Percentiles rank a stretch among this genome's conserved stretches.
These are phyloP conservation scores for Glycine soja DNA, from an alignment of 306 rosid genomes.

Conservation along the genomic window DNA sequence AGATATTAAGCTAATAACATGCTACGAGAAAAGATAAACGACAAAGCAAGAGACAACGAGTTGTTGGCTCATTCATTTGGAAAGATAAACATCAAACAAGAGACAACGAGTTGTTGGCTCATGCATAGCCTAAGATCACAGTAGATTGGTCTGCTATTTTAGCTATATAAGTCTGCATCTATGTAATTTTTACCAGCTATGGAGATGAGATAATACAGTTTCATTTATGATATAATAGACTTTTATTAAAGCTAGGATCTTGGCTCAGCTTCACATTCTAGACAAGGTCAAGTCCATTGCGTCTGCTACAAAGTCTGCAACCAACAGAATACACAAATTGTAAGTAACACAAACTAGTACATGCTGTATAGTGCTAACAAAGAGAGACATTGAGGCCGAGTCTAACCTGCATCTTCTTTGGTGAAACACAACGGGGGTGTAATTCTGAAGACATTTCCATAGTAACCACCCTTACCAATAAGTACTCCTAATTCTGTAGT, in stretches of 20 bases:
- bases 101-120: conserved; percentile 88
- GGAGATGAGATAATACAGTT: conserved; percentile 23
- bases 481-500: conserved; percentile 71
- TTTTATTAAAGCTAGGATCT: conserved; percentile 6
- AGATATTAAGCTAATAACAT: not conserved
- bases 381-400: no score
- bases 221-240: not conserved
- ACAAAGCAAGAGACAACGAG: not conserved
- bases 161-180: conserved; percentile 24
- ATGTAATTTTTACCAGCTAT: conserved; percentile 14
- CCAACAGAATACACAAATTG: no score
- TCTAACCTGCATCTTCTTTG: conserved; percentile 66
- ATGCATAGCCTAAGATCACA: conserved; percentile 40
- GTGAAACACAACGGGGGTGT: conserved; percentile 89
- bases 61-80: not conserved
- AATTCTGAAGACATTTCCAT: conserved; percentile 82
- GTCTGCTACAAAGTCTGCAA: conserved; percentile 71
- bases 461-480: conserved; percentile 79
- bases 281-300: conserved; percentile 72
- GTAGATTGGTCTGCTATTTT: not conserved
- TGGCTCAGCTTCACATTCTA: conserved; percentile 55
- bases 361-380: no score
- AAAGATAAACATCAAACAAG: conserved; percentile 26
- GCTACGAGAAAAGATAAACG: not conserved
- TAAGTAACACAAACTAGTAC: no score